Evolutionary conservation across 768 basidiomycete species (phyloP).

Genomic region (Agrocybe pediades): DNA sequence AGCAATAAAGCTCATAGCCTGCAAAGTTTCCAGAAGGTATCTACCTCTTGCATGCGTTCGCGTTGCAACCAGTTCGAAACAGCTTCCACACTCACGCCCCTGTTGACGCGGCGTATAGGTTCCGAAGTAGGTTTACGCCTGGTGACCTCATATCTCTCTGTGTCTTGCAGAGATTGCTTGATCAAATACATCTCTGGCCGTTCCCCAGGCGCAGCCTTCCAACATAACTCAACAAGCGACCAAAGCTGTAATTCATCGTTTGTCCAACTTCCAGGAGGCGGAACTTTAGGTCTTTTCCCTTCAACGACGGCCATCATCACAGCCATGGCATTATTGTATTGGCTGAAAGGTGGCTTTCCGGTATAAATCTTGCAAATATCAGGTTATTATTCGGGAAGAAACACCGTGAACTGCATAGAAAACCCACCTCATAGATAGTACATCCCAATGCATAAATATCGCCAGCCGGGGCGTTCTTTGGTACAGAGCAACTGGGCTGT

Average conservation of each 20-base stretch:
- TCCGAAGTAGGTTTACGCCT: not conserved
- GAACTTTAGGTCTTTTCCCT: slow-evolving; percentile 7
- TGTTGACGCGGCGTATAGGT: not conserved
- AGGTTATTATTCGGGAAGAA: not conserved
- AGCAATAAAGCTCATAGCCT: not conserved
- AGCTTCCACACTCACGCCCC: not conserved
- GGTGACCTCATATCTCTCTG: not conserved
- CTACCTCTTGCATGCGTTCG: not conserved
- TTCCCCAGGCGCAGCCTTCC: slow-evolving; percentile 11
- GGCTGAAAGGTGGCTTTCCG: slow-evolving; percentile 8
- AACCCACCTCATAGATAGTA: slow-evolving; percentile 20
- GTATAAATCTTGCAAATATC: slow-evolving; percentile 22
- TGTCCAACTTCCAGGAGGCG: slow-evolving; percentile 17
- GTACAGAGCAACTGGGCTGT: not conserved
- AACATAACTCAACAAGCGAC: slow-evolving; percentile 18
- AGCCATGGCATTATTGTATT: not conserved
- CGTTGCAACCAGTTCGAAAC: not conserved
- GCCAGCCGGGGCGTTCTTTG: slow-evolving; percentile 8
- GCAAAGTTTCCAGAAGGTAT: not conserved
- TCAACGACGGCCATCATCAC: slow-evolving; percentile 11
- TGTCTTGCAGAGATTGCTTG: slow-evolving; percentile 10
- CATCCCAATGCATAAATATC: slow-evolving; percentile 23
- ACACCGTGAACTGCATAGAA: not conserved
- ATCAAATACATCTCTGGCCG: slow-evolving; percentile 13
- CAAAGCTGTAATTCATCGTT: slow-evolving; percentile 14